Evolutionary conservation across 2,329 filamentous ascomycete species (phyloP), one percentile per base, ranked within the genome.

Genomic region (Neoscytalidium dimidiatum): DNA sequence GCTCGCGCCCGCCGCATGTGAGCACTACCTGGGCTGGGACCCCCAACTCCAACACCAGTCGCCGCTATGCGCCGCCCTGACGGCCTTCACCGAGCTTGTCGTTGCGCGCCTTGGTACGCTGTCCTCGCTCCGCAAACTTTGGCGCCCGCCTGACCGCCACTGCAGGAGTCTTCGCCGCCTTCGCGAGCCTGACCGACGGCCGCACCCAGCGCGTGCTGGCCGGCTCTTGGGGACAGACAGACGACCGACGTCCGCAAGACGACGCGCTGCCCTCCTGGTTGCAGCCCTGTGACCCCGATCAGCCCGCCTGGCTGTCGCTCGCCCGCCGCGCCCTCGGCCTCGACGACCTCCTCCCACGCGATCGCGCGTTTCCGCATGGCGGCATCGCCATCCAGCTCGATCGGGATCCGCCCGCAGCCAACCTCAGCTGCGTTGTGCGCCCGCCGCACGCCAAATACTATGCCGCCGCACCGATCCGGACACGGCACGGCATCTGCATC

Each of bases 401-500:
- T 21, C 26, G 28, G 14, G 56, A 60, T 33, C 48, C 26, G 7
- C 19, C 43, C 38, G 44, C 56, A 2, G 43, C 64, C 43, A 28
- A 44, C 33, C 56, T 65, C 31, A 38, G 52, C 44, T 65, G 53
- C 31, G 64, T 65, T 57, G 43, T 52, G 28, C 31, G 56, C 26
- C 43, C 31, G 1, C 58, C 64, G 6, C 56, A 66, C 9, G 17
- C 64, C 17, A 41, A 56, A 7, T 67, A 68, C 43, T 68, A 66
- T 28, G 66, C 65, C 46, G 66, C 64, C 26, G 57, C 44, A 6
- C 67, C 68, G 8, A 33, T 70, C 35, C 62, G 49, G 5, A 64
- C 68, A 5, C 56, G 63, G 35, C 48, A 60, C 14, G 58, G 62
- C 13, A 52, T 65, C 33, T 64, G 58, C 9, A 69, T 70, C 51